Percentiles rank a stretch among this genome's conserved stretches.
Evolutionary conservation across 1,139 yeast genomes (phyloP).

Genomic region (Yamadazyma kanchanaburiensis): DNA sequence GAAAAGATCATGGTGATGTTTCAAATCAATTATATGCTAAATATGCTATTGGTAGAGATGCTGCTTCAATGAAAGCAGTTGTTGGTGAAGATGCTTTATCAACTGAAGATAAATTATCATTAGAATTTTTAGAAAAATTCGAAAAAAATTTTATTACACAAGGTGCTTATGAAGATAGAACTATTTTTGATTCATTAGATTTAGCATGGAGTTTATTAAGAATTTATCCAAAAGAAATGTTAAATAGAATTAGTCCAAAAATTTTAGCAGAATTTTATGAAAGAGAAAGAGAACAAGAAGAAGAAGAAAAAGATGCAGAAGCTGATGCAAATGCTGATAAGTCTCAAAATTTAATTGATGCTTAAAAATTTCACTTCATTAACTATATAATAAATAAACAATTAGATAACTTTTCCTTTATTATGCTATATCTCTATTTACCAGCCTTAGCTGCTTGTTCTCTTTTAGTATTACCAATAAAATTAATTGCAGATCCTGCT

Average conservation of each 20-base stretch:
- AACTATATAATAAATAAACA: no score
- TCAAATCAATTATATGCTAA: conserved; percentile 98
- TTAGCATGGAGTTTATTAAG: conserved; percentile 98
- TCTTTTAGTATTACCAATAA: conserved; percentile 68
- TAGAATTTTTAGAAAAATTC: conserved; percentile 95
- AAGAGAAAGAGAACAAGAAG: conserved; percentile 66
- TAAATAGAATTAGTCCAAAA: conserved; percentile 98
- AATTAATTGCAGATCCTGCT: conserved; percentile 95
- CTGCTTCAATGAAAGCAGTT: conserved; percentile 99
- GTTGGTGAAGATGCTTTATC: conserved; percentile 99
- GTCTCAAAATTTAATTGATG: conserved; percentile 48
- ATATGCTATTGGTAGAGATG: conserved; percentile 99
- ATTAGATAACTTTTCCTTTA: no score
- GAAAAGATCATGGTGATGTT: conserved; percentile 99
- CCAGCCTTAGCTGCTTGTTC: no score
- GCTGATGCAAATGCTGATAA: conserved; percentile 28
- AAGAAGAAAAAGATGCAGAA: conserved; percentile 41
- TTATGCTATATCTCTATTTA: no score
- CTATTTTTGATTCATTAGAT: conserved; percentile 91
- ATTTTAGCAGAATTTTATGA: conserved; percentile 93
- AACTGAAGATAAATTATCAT: conserved; percentile 92
- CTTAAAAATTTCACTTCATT: conserved; percentile 25
- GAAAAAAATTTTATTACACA: conserved; percentile 93
- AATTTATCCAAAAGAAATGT: conserved; percentile 97
- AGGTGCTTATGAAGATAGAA: conserved; percentile 95